Conservation (phyloP, 768 basidiomycete genomes). For the Calvatia gigantea region DNA sequence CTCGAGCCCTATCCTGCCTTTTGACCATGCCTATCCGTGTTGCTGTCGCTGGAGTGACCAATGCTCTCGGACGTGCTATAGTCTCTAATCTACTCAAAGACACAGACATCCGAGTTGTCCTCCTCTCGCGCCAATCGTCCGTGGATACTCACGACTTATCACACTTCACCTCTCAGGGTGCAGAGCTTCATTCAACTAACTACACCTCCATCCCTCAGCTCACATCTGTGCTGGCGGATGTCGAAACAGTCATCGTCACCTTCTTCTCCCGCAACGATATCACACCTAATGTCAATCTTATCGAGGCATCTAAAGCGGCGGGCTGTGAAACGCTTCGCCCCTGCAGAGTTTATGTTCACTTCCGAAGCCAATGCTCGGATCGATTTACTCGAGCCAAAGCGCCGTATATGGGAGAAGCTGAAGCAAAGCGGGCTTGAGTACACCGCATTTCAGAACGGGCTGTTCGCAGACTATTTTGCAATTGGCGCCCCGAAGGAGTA, state of each 20-base stretch:
- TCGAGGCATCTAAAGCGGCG: neutral
- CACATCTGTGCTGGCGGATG: neutral
- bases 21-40: neutral
- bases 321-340: neutral
- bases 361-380: neutral
- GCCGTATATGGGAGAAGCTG: neutral
- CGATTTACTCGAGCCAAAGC: neutral
- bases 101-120: neutral
- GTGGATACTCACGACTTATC: neutral
- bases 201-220: neutral
- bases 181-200: neutral
- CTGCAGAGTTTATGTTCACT: neutral
- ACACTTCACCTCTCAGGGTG: neutral
- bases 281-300: neutral
- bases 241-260: neutral
- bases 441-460: conserved; percentile 1
- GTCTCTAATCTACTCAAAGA: neutral
- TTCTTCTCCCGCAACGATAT: neutral
- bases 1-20: too few relatives aligned
- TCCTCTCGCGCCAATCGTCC: neutral
- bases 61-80: conserved; percentile 4
- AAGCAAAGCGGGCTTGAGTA: conserved; percentile 1
- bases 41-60: conserved; percentile 9
- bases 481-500: neutral
- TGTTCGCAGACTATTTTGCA: conserved; percentile 1